phyloP scores from a whole-genome alignment of 352 stramenopile genomes.

The Pythium aristosporum region DNA sequence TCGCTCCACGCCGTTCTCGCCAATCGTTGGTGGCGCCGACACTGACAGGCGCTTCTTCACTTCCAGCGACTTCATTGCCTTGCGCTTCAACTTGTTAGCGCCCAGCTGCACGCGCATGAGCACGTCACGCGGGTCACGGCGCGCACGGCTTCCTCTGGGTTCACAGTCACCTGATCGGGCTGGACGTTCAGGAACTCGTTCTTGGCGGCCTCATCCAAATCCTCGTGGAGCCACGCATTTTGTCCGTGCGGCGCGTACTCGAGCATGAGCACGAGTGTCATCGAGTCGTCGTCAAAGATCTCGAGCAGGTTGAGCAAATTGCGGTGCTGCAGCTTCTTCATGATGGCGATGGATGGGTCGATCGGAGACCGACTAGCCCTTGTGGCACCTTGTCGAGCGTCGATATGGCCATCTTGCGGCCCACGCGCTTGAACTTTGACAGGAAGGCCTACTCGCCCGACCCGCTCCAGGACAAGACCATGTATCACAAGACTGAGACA shows the following conservation, averaged over 20 bases:
- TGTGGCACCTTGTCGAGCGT: constrained; percentile 87
- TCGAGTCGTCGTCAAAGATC: constrained; percentile 80
- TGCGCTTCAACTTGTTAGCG: constrained; percentile 75
- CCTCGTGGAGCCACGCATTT: constrained; percentile 65
- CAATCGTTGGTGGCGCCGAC: background rate
- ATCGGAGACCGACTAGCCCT: no score
- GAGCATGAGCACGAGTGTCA: constrained; percentile 83
- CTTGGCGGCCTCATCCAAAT: constrained; percentile 36
- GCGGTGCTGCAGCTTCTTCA: constrained; percentile 84
- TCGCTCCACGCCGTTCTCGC: constrained; percentile 15
- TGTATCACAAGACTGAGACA: constrained; percentile 87
- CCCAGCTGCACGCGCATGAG: constrained; percentile 78
- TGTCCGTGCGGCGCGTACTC: constrained; percentile 81
- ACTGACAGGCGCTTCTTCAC: constrained; percentile 23
- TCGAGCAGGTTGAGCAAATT: constrained; percentile 81
- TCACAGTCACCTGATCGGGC: constrained; percentile 57
- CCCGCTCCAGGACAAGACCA: constrained; percentile 83
- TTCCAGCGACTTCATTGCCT: constrained; percentile 62
- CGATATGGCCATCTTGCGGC: constrained; percentile 79
- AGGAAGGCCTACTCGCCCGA: constrained; percentile 86
- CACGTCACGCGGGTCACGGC: constrained; percentile 77
- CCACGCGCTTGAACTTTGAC: constrained; percentile 86
- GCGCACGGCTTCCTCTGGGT: constrained; percentile 54
- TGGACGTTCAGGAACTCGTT: constrained; percentile 48
- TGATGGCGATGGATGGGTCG: constrained; percentile 90